Conservation (phyloP, 2,329 filamentous ascomycete genomes). For the Exophiala lecanii-corni region DNA sequence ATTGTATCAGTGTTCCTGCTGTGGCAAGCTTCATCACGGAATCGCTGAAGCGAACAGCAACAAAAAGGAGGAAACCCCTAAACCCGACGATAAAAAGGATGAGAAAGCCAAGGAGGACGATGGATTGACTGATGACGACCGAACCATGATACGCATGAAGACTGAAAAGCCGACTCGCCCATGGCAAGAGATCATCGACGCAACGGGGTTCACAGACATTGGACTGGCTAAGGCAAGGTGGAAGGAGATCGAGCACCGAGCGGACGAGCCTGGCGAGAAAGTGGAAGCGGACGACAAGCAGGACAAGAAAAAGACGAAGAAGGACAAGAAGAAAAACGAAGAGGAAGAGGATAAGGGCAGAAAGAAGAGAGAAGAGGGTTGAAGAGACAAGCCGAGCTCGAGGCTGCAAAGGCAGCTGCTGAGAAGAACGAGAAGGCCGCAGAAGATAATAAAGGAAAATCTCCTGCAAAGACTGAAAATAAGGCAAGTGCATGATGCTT, state of each 20-base stretch:
- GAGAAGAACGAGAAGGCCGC: constrained; percentile 2
- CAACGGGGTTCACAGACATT: constrained; percentile 10
- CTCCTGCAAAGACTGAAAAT: no score
- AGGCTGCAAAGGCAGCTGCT: constrained; percentile 4
- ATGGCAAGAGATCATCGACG: constrained; percentile 26
- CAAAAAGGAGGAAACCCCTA: constrained; percentile 1
- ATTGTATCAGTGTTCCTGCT: constrained; percentile 18
- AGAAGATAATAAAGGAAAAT: no score
- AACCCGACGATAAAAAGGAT: constrained; percentile 1
- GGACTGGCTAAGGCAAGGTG: constrained; percentile 21
- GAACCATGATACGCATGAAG: constrained; percentile 27
- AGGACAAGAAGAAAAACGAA: constrained; percentile 11
- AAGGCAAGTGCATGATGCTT: no score
- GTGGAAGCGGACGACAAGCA: constrained; percentile 10
- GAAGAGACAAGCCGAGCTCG: constrained; percentile 6
- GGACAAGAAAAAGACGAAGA: constrained; percentile 7
- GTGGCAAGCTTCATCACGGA: constrained; percentile 12
- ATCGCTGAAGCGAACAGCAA: background rate
- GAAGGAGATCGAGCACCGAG: constrained; percentile 23
- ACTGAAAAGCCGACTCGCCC: constrained; percentile 13
- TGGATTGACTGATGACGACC: constrained; percentile 23
- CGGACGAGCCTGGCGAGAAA: background rate
- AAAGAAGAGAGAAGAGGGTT: constrained; percentile 10
- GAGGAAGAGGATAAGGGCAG: background rate
- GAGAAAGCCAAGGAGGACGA: constrained; percentile 9